A percentile compares a stretch with the other conserved stretches of the same genome.
Conservation (phyloP, 2,329 filamentous ascomycete genomes). For the Ophiostoma tasmaniense region DNA sequence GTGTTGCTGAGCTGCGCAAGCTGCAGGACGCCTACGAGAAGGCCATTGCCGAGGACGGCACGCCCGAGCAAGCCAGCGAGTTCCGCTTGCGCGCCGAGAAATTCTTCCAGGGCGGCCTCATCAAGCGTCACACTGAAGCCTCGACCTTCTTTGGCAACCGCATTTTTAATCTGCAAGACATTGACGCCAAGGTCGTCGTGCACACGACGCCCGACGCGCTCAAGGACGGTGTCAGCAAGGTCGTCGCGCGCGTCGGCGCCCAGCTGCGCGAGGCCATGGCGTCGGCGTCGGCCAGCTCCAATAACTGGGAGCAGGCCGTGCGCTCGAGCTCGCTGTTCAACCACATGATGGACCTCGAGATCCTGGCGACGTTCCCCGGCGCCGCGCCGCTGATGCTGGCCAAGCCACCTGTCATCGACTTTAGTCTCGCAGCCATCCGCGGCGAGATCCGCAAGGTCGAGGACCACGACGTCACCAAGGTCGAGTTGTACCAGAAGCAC, state of each 20-base stretch:
- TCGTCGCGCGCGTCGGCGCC: conserved; percentile 25
- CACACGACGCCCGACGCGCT: conserved; percentile 25
- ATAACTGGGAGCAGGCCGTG: conserved; percentile 21
- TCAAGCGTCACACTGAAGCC: conserved; percentile 22
- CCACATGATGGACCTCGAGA: conserved; percentile 20
- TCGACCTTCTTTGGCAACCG: conserved; percentile 20
- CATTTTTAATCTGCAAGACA: conserved; percentile 21
- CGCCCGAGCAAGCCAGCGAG: conserved; percentile 15
- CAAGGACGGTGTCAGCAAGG: conserved; percentile 28
- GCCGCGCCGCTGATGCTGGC: conserved; percentile 46
- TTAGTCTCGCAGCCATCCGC: conserved; percentile 57
- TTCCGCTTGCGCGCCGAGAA: conserved; percentile 15
- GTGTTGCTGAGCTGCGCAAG: conserved; percentile 14
- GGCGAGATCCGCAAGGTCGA: conserved; percentile 17
- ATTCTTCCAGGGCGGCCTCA: conserved; percentile 20
- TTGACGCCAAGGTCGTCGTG: conserved; percentile 16
- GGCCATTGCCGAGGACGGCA: conserved; percentile 20
- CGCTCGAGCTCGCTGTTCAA: conserved; percentile 20
- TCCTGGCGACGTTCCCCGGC: conserved; percentile 22
- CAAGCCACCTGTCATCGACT: conserved; percentile 52
- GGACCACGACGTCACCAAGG: conserved; percentile 16
- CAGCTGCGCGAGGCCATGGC: conserved; percentile 12
- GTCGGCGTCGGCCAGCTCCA: not conserved
- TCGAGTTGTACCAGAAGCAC: conserved; percentile 19
- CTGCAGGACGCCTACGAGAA: conserved; percentile 20